Conservation (phyloP, 768 basidiomycete species). For the Zangia roseola region DNA sequence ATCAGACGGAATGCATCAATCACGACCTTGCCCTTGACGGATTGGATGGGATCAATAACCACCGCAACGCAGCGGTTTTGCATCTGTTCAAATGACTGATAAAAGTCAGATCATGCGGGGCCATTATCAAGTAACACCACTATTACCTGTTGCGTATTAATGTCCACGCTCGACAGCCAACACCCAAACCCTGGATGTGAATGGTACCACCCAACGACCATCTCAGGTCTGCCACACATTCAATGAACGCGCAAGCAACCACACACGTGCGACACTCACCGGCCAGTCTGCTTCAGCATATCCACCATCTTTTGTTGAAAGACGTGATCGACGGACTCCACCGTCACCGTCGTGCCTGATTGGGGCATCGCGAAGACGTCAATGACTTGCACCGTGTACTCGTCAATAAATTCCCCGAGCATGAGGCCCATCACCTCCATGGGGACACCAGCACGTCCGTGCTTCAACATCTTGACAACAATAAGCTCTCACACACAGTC, state of each 20-base stretch:
- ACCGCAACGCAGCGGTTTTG: constrained; percentile 94
- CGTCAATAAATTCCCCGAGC: constrained; percentile 98
- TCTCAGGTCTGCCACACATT: constrained; percentile 67
- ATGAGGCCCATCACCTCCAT: constrained; percentile 99
- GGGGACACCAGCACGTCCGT: constrained; percentile 96
- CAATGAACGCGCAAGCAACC: not conserved
- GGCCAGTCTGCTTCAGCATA: constrained; percentile 98
- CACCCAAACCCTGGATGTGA: constrained; percentile 99
- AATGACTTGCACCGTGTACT: constrained; percentile 91
- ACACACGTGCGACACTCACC: constrained; percentile 49
- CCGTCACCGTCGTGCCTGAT: constrained; percentile 94
- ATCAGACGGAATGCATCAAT: constrained; percentile 99
- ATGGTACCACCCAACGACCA: constrained; percentile 99
- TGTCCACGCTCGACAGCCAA: constrained; percentile 98
- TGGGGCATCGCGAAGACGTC: constrained; percentile 99
- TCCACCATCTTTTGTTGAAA: constrained; percentile 99
- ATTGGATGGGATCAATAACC: constrained; percentile 98
- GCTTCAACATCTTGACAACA: constrained; percentile 89
- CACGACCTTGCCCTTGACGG: constrained; percentile 97
- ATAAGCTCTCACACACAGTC: constrained; percentile 1
- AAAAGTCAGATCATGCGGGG: constrained; percentile 13
- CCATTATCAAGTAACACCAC: not conserved
- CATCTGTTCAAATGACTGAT: constrained; percentile 93
- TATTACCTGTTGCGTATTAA: constrained; percentile 93
- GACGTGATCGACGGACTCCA: constrained; percentile 98